Percentiles rank a stretch among this genome's conserved stretches.
Evolutionary conservation across 2,329 filamentous ascomycete species (phyloP).

Genomic region (Neonectria sp.): DNA sequence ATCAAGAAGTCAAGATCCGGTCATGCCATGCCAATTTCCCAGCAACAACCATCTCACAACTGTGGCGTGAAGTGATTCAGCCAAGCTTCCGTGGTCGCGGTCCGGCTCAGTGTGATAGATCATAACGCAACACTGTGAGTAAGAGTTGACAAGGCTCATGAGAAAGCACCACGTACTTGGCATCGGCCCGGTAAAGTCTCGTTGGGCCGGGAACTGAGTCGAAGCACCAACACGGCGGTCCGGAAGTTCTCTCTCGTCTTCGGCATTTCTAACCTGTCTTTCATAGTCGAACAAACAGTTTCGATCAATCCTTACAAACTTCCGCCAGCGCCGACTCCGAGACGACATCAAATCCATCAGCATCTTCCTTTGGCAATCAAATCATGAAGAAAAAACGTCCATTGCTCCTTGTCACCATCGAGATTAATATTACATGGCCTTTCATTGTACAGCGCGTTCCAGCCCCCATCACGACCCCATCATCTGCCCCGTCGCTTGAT

Average conservation of each 20-base stretch:
- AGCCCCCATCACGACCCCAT: slow-evolving; percentile 15
- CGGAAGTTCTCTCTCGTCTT: not conserved
- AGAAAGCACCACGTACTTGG: not conserved
- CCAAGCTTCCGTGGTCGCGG: not conserved
- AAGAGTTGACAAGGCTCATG: not conserved
- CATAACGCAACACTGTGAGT: not conserved
- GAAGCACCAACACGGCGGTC: not conserved
- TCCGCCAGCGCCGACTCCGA: not conserved
- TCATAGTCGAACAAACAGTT: not conserved
- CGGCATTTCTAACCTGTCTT: not conserved
- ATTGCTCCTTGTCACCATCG: slow-evolving; percentile 26
- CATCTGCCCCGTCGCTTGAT: slow-evolving; percentile 35
- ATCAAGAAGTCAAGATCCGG: not conserved
- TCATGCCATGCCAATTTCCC: slow-evolving; percentile 18
- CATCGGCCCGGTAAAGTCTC: not conserved
- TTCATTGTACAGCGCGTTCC: slow-evolving; percentile 40
- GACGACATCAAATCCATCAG: not conserved
- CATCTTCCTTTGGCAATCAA: not conserved
- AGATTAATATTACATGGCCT: slow-evolving; percentile 44
- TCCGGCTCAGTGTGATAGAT: slow-evolving; percentile 5
- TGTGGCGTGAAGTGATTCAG: not conserved
- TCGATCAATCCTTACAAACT: not conserved
- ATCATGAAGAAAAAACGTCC: slow-evolving; percentile 16
- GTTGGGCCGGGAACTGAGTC: not conserved
- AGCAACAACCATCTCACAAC: slow-evolving; percentile 10